Evolutionary conservation across 441 rosid genomes (phyloP).

Genomic region (Manihot esculenta): DNA sequence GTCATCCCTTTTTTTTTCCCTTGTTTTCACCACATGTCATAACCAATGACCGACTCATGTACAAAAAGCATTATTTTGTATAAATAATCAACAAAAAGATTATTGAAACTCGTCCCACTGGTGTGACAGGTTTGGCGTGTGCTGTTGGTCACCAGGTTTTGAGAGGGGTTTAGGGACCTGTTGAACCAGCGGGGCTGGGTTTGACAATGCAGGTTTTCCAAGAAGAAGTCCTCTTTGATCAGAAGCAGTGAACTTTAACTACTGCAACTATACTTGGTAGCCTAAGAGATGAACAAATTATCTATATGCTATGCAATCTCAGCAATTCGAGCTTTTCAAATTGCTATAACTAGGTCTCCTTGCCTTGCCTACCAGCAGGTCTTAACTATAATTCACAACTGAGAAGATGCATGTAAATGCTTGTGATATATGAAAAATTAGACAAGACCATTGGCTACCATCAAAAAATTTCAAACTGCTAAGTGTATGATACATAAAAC

Average conservation of each 20-base stretch:
- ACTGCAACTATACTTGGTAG: neutral
- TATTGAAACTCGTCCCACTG: no score
- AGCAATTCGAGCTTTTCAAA: neutral
- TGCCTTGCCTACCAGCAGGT: neutral
- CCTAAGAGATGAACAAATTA: neutral
- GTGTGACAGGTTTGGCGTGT: no score
- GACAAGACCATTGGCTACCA: neutral
- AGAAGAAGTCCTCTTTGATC: neutral
- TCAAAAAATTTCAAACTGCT: neutral
- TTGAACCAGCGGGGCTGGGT: no score
- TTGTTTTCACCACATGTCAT: no score
- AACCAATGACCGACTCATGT: no score
- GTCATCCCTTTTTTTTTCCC: no score
- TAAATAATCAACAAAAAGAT: no score
- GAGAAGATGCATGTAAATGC: neutral
- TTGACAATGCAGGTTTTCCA: no score
- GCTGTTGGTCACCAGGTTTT: no score
- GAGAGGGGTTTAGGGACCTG: no score
- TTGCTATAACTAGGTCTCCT: neutral
- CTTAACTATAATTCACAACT: neutral
- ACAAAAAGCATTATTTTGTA: no score
- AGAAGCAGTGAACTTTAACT: neutral
- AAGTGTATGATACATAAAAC: conserved; percentile 4
- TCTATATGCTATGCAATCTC: neutral
- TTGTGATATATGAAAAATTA: neutral